These are phyloP conservation scores for Corchorus olitorius DNA, from an alignment of 345 rosid species.

Conservation along the genomic window DNA sequence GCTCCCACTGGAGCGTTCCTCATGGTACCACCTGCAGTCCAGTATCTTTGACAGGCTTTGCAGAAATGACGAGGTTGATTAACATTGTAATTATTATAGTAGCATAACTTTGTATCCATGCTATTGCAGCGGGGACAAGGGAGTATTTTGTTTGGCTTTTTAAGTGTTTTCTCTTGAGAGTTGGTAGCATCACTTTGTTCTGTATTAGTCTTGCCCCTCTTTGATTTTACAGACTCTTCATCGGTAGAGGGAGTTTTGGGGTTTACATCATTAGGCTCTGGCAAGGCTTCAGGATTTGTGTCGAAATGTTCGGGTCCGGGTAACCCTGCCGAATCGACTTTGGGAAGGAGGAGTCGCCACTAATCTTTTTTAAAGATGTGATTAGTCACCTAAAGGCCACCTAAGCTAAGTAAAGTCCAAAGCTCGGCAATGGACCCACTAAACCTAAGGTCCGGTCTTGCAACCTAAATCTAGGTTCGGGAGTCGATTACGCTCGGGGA, in stretches of 20 bases:
- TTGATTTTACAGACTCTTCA: constrained; percentile 50
- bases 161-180: constrained; percentile 57
- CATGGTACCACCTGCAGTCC: constrained; percentile 97
- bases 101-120: constrained; percentile 91
- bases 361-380: no score
- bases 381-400: no score
- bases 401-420: no score
- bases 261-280: constrained; percentile 31
- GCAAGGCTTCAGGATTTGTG: constrained; percentile 22
- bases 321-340: no score
- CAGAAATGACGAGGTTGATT: constrained; percentile 96
- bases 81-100: constrained; percentile 88
- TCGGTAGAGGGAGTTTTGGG: constrained; percentile 45
- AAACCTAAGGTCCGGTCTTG: no score
- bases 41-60: constrained; percentile 91
- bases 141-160: constrained; percentile 90
- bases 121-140: constrained; percentile 91
- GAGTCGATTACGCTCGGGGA: no score
- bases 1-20: constrained; percentile 91
- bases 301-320: no score
- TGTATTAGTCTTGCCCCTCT: constrained; percentile 41
- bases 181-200: constrained; percentile 37
- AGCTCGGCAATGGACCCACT: no score
- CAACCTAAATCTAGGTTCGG: no score
- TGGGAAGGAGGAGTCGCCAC: no score